A percentile compares a stretch with the other conserved stretches of the same genome.
phyloP scores from a whole-genome alignment of 768 basidiomycete genomes.

The Baorangia bicolor region DNA sequence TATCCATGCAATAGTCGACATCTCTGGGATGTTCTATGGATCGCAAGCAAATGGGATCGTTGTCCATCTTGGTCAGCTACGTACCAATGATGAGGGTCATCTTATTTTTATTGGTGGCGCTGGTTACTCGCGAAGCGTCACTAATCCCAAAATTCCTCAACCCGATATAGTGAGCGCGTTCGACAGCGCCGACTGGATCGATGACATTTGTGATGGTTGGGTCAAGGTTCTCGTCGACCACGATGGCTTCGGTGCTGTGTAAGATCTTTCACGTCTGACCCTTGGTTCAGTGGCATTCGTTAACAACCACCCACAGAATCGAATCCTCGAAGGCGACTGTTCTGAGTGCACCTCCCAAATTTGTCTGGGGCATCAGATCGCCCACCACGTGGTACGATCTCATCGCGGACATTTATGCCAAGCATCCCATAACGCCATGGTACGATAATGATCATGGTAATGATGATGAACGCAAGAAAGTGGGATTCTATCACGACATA shows the following conservation, averaged over 20 bases:
- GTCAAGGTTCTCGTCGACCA: conserved; percentile 24
- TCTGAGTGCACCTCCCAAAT: conserved; percentile 31
- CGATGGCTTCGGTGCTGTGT: background rate
- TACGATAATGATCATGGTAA: too few relatives aligned
- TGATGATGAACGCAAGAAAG: conserved; percentile 8
- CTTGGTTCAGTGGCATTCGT: background rate
- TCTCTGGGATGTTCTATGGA: background rate
- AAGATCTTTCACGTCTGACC: background rate
- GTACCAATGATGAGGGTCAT: conserved; percentile 17
- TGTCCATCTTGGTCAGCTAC: background rate
- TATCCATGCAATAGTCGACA: background rate
- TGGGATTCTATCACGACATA: conserved; percentile 32
- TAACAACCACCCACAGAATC: background rate
- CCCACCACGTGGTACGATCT: conserved; percentile 34
- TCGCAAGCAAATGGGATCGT: background rate
- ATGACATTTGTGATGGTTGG: conserved; percentile 35
- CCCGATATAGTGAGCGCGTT: conserved; percentile 29
- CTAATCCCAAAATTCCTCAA: conserved; percentile 9
- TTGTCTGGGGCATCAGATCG: conserved; percentile 28
- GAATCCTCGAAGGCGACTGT: conserved; percentile 18
- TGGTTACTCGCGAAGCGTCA: conserved; percentile 21
- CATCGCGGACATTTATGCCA: conserved; percentile 30
- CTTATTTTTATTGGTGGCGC: conserved; percentile 33
- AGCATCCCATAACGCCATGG: too few relatives aligned
- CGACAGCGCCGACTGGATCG: conserved; percentile 36